Evolutionary conservation across 2,329 filamentous ascomycete genomes (phyloP).

Genomic region (Fusarium coffeatum): DNA sequence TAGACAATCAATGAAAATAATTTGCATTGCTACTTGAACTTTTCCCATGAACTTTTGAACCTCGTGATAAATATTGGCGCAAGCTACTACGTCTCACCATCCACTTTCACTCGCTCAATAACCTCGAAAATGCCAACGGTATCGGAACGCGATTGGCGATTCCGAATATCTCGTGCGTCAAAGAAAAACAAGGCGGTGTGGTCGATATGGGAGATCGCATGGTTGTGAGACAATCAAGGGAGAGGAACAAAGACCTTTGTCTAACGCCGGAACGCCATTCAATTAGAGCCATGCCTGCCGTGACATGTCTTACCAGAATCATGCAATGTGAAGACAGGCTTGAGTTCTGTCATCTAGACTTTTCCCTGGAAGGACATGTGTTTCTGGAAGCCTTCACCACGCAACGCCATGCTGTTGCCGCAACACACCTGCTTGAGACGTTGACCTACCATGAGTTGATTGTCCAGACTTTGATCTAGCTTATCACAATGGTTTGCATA

Average conservation of each 20-base stretch:
- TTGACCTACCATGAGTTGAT: not conserved
- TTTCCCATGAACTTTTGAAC: not conserved
- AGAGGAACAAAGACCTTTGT: constrained; percentile 12
- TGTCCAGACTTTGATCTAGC: not conserved
- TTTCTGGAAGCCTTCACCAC: not conserved
- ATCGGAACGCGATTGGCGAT: not conserved
- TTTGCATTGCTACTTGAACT: not conserved
- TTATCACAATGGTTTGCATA: not conserved
- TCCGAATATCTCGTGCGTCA: not conserved
- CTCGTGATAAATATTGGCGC: not conserved
- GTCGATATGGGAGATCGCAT: constrained; percentile 9
- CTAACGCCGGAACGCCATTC: constrained; percentile 21
- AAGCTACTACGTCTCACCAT: not conserved
- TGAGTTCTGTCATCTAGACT: not conserved
- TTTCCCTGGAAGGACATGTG: not conserved
- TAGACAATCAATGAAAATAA: constrained; percentile 25
- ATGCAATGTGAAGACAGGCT: not conserved
- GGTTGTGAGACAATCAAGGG: constrained; percentile 34
- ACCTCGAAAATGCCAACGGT: not conserved
- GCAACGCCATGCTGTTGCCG: not conserved
- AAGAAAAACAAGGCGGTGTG: constrained; percentile 27
- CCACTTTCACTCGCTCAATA: not conserved
- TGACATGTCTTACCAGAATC: constrained; percentile 7
- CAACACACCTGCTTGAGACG: not conserved
- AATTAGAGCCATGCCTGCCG: constrained; percentile 2